Percentiles rank a stretch among this genome's conserved stretches.
Conservation (phyloP, 164 flowering plant species). For the grape (Vitis vinifera) region ASM3070453v1 NC_081808.1:24633501-24634000, state of each 20-base stretch:
- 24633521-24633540: neutral
- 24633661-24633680: conserved; percentile 91
- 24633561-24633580: neutral
- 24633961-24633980: conserved; percentile 20
- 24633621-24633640: conserved; percentile 67
- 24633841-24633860: conserved; percentile 97
- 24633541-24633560: neutral
- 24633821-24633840: conserved; percentile 86
- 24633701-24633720: conserved; percentile 21
- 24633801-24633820: conserved; percentile 76
- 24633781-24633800: conserved; percentile 61
- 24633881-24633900: conserved; percentile 79
- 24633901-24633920: conserved; percentile 92
- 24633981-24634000: too few relatives aligned
- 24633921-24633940: conserved; percentile 91
- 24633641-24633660: conserved; percentile 84
- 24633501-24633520: neutral
- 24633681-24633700: conserved; percentile 92
- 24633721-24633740: too few relatives aligned
- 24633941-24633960: conserved; percentile 97
- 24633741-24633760: neutral
- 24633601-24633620: conserved; percentile 77
- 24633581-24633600: conserved; percentile 61
- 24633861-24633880: conserved; percentile 70
- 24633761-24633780: neutral